phyloP scores from a whole-genome alignment of 129 eudicot genomes.

The Helichrysum umbraculigerum region DNA sequence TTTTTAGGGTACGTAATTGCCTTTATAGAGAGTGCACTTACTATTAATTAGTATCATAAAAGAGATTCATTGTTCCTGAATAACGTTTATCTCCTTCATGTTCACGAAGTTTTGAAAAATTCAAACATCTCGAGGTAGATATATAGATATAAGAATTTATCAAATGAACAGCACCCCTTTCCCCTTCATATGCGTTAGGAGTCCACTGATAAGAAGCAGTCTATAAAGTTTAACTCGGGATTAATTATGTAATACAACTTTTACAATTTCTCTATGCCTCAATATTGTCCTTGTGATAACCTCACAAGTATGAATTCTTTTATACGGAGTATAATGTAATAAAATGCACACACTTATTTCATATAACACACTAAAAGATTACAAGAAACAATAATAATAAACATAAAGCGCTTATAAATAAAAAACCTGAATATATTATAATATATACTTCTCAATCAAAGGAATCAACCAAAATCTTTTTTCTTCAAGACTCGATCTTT shows the following conservation, averaged over 20 bases:
- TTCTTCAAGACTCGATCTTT: constrained; percentile 46
- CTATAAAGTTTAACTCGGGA: neutral
- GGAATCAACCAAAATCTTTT: constrained; percentile 39
- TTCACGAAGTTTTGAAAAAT: no score
- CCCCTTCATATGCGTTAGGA: no score
- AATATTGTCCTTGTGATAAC: neutral
- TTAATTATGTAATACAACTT: neutral
- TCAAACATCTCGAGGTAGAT: no score
- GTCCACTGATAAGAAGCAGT: no score
- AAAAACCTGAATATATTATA: neutral
- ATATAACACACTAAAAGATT: neutral
- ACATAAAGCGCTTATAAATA: neutral
- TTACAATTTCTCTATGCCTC: neutral
- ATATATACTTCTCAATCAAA: constrained; percentile 19
- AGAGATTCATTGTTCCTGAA: no score
- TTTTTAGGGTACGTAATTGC: no score
- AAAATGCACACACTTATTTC: constrained; percentile 1
- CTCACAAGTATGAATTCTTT: neutral
- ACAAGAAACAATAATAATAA: neutral
- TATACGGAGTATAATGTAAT: neutral
- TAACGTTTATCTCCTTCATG: no score
- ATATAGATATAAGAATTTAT: no score
- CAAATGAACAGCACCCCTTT: no score
- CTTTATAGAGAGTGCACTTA: no score
- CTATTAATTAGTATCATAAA: no score